Conservation (phyloP, 768 basidiomycete genomes). For the Peribolospora baueri region DNA sequence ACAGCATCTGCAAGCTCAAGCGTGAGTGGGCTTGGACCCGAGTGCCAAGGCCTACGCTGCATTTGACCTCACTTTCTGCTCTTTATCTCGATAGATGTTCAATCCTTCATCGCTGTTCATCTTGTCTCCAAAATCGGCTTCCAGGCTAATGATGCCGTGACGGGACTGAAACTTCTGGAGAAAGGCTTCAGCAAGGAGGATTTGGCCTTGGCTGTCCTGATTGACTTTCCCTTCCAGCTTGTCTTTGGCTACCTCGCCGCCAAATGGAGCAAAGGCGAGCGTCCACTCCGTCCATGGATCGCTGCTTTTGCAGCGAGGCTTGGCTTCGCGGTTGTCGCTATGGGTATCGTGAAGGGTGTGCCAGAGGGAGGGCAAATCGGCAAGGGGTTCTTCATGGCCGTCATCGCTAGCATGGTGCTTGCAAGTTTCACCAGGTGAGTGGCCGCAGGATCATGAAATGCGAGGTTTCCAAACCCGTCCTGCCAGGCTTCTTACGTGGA, state of each 20-base stretch:
- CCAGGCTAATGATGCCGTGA: slow-evolving; percentile 75
- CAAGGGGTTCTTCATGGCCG: slow-evolving; percentile 43
- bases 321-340: slow-evolving; percentile 42
- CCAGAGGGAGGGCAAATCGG: slow-evolving; percentile 34
- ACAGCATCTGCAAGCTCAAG: slow-evolving; percentile 69
- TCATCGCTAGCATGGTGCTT: slow-evolving; percentile 58
- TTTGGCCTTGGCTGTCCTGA: slow-evolving; percentile 74
- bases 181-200: slow-evolving; percentile 91
- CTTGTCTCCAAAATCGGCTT: slow-evolving; percentile 84
- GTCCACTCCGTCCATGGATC: slow-evolving; percentile 36
- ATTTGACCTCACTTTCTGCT: background rate
- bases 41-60: background rate
- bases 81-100: slow-evolving; percentile 40
- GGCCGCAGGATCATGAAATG: background rate
- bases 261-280: slow-evolving; percentile 61
- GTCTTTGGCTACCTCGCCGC: slow-evolving; percentile 82
- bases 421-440: slow-evolving; percentile 64
- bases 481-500: background rate
- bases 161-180: slow-evolving; percentile 79
- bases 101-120: slow-evolving; percentile 61
- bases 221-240: slow-evolving; percentile 96
- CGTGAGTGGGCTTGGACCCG: slow-evolving; percentile 30
- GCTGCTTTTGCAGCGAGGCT: slow-evolving; percentile 31
- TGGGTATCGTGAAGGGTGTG: slow-evolving; percentile 59
- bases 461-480: background rate